A percentile compares a stretch with the other conserved stretches of the same genome.
These are phyloP conservation scores for Stemphylium lycopersici DNA, from an alignment of 2,329 filamentous ascomycete species.

Conservation along the genomic window DNA sequence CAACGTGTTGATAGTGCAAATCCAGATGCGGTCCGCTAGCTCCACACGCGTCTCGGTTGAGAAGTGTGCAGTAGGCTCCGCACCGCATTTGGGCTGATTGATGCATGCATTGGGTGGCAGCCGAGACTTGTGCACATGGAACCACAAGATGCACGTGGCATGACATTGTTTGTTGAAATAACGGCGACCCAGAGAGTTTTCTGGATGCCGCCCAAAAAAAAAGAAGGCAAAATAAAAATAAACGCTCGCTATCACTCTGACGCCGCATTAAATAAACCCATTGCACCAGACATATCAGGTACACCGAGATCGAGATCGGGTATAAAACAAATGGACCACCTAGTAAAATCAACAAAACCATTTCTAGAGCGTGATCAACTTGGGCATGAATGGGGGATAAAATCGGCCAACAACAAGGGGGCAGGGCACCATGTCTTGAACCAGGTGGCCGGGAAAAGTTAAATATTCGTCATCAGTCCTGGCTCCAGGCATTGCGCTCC, in stretches of 20 bases:
- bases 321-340: slow-evolving; percentile 15
- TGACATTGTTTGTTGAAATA: background rate
- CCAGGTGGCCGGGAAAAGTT: background rate
- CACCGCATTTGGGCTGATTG: background rate
- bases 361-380: background rate
- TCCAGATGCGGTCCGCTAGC: background rate
- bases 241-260: slow-evolving; percentile 2
- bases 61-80: background rate
- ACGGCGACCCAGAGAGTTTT: background rate
- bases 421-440: background rate
- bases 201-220: background rate
- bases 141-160: background rate
- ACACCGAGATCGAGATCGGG: slow-evolving; percentile 10
- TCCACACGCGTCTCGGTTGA: background rate
- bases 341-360: slow-evolving; percentile 2
- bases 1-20: background rate
- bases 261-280: slow-evolving; percentile 2
- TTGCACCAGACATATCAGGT: slow-evolving; percentile 6
- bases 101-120: background rate
- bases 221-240: too few species aligned
- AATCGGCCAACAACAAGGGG: background rate
- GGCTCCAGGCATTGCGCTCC: slow-evolving; percentile 51
- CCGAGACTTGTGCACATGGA: background rate
- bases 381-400: background rate
- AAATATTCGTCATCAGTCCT: slow-evolving; percentile 17